A percentile compares a stretch with the other conserved stretches of the same genome.
phyloP scores from a whole-genome alignment of 768 basidiomycete genomes.

The Panaeolus papilionaceus region DNA sequence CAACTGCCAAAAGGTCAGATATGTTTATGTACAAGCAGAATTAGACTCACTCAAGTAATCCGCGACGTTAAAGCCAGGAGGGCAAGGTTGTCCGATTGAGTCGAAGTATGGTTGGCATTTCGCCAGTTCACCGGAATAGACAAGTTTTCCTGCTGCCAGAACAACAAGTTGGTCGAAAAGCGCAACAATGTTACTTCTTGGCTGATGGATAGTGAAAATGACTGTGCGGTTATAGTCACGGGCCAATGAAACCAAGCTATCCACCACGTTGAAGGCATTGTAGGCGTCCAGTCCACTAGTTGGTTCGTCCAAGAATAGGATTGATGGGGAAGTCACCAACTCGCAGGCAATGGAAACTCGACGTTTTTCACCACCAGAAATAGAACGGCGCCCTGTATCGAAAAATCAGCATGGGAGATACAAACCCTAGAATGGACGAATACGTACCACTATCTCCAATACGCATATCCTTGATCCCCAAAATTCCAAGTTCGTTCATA shows the following conservation, averaged over 20 bases:
- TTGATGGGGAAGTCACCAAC: slow-evolving; percentile 95
- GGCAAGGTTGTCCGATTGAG: slow-evolving; percentile 82
- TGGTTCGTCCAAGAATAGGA: slow-evolving; percentile 96
- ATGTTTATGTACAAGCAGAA: background rate
- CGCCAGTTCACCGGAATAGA: slow-evolving; percentile 82
- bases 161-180: slow-evolving; percentile 93
- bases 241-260: slow-evolving; percentile 85
- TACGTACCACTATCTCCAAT: slow-evolving; percentile 85
- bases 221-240: slow-evolving; percentile 92
- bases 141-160: slow-evolving; percentile 81
- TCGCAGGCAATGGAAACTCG: slow-evolving; percentile 98
- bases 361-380: slow-evolving; percentile 97
- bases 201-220: slow-evolving; percentile 98
- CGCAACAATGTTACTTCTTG: slow-evolving; percentile 95
- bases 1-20: slow-evolving; percentile 51
- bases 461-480: slow-evolving; percentile 86
- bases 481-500: slow-evolving; percentile 93
- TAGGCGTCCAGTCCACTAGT: slow-evolving; percentile 96
- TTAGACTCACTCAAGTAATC: slow-evolving; percentile 86
- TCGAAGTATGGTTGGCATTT: slow-evolving; percentile 85
- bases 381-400: slow-evolving; percentile 77
- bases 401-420: slow-evolving; percentile 10
- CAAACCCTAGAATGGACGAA: slow-evolving; percentile 17
- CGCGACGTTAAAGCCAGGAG: slow-evolving; percentile 95
- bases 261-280: slow-evolving; percentile 95